Conservation (phyloP, 1,284 basidiomycete species). For the Irpex rosettiformis region DNA sequence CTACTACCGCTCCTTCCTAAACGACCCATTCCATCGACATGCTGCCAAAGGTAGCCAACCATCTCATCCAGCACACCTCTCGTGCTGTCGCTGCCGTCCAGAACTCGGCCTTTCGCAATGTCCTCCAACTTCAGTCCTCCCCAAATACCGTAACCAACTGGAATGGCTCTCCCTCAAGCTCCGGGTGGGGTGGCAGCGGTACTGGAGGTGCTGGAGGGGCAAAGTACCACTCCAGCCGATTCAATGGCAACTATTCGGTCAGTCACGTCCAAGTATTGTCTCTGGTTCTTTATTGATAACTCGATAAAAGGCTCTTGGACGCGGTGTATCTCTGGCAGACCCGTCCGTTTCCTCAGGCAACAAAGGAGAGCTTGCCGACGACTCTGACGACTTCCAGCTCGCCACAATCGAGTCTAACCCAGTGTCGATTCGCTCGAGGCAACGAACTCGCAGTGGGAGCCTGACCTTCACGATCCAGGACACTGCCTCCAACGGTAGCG, state of each 20-base stretch:
- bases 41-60: slow-evolving; percentile 78
- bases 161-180: slow-evolving; percentile 51
- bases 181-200: slow-evolving; percentile 50
- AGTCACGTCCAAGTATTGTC: slow-evolving; percentile 17
- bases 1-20: neutral
- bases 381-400: slow-evolving; percentile 45
- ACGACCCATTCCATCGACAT: slow-evolving; percentile 33
- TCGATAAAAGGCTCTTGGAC: slow-evolving; percentile 49
- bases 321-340: slow-evolving; percentile 69
- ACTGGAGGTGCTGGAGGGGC: slow-evolving; percentile 61
- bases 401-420: neutral
- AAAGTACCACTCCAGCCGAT: slow-evolving; percentile 66
- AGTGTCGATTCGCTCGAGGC: slow-evolving; percentile 17
- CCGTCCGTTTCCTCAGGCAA: slow-evolving; percentile 48
- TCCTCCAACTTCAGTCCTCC: slow-evolving; percentile 60
- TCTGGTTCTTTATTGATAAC: neutral
- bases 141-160: slow-evolving; percentile 37
- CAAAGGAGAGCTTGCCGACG: slow-evolving; percentile 45
- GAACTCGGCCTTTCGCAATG: slow-evolving; percentile 71
- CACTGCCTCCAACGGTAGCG: slow-evolving; percentile 44
- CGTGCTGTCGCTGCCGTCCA: slow-evolving; percentile 73
- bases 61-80: slow-evolving; percentile 68
- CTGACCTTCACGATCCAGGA: slow-evolving; percentile 44
- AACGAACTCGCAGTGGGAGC: slow-evolving; percentile 56
- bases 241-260: slow-evolving; percentile 59